These are phyloP conservation scores for Salix brachista DNA, from an alignment of 345 rosid genomes.

Conservation along the genomic window DNA sequence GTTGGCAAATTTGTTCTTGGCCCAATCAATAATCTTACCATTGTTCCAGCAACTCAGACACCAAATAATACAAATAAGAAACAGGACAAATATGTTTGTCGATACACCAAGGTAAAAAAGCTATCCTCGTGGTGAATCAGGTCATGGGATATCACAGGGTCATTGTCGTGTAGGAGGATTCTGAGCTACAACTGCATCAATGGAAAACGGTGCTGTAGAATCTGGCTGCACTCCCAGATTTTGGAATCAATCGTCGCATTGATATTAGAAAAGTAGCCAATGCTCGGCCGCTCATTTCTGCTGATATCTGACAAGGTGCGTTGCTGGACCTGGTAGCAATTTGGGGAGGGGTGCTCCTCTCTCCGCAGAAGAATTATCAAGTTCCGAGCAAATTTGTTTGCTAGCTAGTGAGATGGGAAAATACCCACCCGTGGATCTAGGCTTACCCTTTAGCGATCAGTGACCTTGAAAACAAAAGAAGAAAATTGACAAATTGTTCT, in stretches of 20 bases:
- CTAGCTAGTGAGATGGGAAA: background rate
- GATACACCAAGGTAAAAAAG: background rate
- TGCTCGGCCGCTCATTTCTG: background rate
- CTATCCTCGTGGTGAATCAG: background rate
- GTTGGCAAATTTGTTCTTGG: too few relatives aligned
- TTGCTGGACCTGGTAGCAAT: background rate
- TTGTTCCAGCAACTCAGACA: too few relatives aligned
- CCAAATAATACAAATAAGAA: background rate
- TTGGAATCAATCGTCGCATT: too few relatives aligned
- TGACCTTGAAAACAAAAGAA: too few relatives aligned
- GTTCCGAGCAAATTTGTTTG: background rate
- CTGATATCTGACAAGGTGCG: background rate
- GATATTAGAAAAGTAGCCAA: too few relatives aligned
- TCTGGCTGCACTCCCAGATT: background rate
- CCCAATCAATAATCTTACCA: too few relatives aligned
- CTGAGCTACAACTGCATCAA: background rate
- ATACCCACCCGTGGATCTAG: too few relatives aligned
- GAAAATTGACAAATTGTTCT: too few relatives aligned
- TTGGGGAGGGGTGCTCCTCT: background rate
- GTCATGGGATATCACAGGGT: background rate
- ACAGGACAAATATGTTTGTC: background rate
- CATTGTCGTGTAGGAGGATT: background rate
- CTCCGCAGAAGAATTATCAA: background rate
- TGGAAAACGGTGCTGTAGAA: background rate
- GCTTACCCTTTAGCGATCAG: too few relatives aligned